phyloP scores from a whole-genome alignment of 2,329 filamentous ascomycete species.

The Hymenoscyphus occultus region DNA sequence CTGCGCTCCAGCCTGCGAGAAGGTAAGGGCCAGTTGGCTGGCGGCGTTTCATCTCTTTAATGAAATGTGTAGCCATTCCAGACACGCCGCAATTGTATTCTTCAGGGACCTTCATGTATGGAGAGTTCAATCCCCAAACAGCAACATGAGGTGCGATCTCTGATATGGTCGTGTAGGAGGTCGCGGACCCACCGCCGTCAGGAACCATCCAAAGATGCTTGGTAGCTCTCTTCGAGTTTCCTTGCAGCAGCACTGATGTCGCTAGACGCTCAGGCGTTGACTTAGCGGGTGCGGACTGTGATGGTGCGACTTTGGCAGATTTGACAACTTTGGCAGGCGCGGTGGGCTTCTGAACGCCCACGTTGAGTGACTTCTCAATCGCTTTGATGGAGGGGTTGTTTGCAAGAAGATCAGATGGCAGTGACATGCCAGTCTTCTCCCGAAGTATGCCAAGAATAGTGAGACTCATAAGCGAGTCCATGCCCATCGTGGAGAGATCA shows the following conservation, averaged over 20 bases:
- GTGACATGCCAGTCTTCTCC: slow-evolving; percentile 51
- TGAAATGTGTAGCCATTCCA: slow-evolving; percentile 62
- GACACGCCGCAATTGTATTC: slow-evolving; percentile 64
- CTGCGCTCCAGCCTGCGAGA: slow-evolving; percentile 73
- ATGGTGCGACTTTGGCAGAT: slow-evolving; percentile 23
- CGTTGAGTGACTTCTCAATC: slow-evolving; percentile 61
- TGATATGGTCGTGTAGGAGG: slow-evolving; percentile 31
- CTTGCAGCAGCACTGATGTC: slow-evolving; percentile 44
- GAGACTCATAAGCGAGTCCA: slow-evolving; percentile 58
- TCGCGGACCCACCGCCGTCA: slow-evolving; percentile 46
- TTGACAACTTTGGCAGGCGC: slow-evolving; percentile 23
- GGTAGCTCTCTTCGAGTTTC: slow-evolving; percentile 45
- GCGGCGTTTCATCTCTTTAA: slow-evolving; percentile 67
- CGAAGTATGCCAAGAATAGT: slow-evolving; percentile 54
- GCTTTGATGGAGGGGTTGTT: slow-evolving; percentile 61
- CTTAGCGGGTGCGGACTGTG: slow-evolving; percentile 39
- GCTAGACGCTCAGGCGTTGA: slow-evolving; percentile 21
- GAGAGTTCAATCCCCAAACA: slow-evolving; percentile 63
- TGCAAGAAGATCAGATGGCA: slow-evolving; percentile 59
- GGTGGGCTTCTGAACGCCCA: slow-evolving; percentile 32
- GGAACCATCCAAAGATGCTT: slow-evolving; percentile 46
- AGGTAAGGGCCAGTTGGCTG: slow-evolving; percentile 67
- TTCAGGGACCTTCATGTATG: slow-evolving; percentile 67
- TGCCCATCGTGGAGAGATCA: slow-evolving; percentile 54
- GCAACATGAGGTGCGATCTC: slow-evolving; percentile 45